Conservation (phyloP, 2,329 filamentous ascomycete species). For the Colletotrichum siamense region DNA sequence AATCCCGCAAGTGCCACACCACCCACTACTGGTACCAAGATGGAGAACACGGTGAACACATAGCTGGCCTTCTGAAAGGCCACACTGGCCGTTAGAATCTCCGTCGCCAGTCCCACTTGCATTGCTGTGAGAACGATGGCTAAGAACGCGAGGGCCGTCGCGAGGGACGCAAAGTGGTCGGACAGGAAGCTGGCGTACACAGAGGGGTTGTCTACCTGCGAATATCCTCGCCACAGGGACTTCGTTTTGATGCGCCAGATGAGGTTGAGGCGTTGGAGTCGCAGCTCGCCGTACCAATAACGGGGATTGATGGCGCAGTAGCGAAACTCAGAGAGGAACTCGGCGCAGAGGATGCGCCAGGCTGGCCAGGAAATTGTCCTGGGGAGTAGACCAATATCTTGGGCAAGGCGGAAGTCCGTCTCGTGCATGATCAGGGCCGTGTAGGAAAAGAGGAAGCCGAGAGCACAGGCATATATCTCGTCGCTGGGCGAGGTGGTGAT, state of each 20-base stretch:
- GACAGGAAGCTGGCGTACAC: neutral
- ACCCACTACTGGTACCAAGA: neutral
- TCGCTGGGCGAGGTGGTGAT: neutral
- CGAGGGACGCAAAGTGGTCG: neutral
- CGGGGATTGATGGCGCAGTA: neutral
- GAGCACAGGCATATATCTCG: neutral
- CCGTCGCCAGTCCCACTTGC: neutral
- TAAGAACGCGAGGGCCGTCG: neutral
- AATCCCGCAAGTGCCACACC: neutral
- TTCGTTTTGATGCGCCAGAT: neutral
- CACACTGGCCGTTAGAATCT: accelerated
- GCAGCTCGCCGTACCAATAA: neutral
- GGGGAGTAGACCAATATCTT: accelerated
- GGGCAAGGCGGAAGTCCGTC: neutral
- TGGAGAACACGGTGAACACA: neutral
- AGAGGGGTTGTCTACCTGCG: accelerated
- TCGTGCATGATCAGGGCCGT: neutral
- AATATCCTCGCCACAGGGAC: accelerated
- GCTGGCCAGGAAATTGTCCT: neutral
- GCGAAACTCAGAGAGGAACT: neutral
- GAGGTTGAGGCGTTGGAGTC: neutral
- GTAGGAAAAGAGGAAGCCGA: neutral
- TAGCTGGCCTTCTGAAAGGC: neutral
- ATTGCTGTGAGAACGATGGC: neutral
- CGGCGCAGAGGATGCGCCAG: neutral